Percentiles rank a stretch among this genome's conserved stretches.
phyloP scores from a whole-genome alignment of 139 green algal species.

The Desmodesmus armatus region DNA sequence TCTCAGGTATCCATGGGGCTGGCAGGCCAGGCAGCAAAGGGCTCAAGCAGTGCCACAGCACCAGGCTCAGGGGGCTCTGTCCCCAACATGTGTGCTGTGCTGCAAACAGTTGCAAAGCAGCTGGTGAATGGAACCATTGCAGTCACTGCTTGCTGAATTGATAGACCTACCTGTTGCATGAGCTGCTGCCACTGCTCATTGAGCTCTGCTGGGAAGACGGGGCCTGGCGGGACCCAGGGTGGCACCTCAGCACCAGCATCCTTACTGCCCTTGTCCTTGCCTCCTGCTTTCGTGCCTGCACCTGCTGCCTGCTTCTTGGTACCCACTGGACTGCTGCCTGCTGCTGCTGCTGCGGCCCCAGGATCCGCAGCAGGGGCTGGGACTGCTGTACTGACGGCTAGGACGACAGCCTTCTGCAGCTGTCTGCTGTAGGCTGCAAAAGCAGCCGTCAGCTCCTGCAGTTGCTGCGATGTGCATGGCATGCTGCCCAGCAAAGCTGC shows the following conservation, averaged over 20 bases:
- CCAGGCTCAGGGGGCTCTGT: too few species aligned
- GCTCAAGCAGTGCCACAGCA: too few species aligned
- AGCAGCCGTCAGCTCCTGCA: neutral
- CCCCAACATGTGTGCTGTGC: too few species aligned
- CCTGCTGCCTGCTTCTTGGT: constrained; percentile 9
- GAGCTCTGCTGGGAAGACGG: constrained; percentile 6
- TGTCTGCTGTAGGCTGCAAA: constrained; percentile 1
- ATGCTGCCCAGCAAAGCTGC: constrained; percentile 1
- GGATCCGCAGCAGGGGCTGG: constrained; percentile 5
- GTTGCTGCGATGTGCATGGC: neutral
- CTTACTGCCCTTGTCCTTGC: constrained; percentile 12
- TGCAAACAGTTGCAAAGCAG: neutral
- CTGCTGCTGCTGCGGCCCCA: neutral
- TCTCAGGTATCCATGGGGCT: too few species aligned
- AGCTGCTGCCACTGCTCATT: constrained; percentile 24
- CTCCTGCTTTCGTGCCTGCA: neutral
- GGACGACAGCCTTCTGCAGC: constrained; percentile 9
- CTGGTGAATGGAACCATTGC: neutral
- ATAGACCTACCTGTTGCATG: constrained; percentile 30
- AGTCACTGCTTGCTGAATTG: too few species aligned
- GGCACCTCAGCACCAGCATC: neutral
- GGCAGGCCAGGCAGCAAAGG: too few species aligned
- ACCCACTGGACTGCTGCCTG: neutral
- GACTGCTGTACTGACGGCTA: neutral
- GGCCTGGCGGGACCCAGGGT: neutral